Conservation (phyloP, 257 asterid species). For the Craterostigma plantagineum region DNA sequence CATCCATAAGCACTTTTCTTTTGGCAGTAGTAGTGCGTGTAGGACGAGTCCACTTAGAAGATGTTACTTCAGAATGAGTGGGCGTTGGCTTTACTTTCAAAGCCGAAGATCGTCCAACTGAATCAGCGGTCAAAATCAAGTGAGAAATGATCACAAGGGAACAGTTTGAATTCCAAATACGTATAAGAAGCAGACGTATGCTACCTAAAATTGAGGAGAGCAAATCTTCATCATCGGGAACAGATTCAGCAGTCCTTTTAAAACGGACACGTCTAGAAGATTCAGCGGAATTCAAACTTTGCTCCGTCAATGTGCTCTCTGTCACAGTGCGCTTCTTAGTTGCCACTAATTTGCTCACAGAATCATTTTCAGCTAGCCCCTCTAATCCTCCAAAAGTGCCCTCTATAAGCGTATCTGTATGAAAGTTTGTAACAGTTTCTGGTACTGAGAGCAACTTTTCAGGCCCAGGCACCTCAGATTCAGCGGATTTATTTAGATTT, state of each 20-base stretch:
- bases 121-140: conserved; percentile 9
- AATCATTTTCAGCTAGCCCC: conserved; percentile 40
- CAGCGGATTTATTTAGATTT: conserved; percentile 18
- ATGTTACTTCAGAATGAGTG: conserved; percentile 44
- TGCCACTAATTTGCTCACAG: conserved; percentile 45
- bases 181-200: conserved; percentile 4
- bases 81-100: conserved; percentile 82
- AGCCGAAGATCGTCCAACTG: conserved; percentile 71
- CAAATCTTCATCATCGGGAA: conserved; percentile 88
- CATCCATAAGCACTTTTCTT: conserved; percentile 85
- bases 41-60: conserved; percentile 48
- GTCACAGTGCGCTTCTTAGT: conserved; percentile 83
- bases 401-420: conserved; percentile 26
- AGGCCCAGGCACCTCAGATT: conserved; percentile 39
- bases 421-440: conserved; percentile 24
- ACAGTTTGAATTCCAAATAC: conserved; percentile 1
- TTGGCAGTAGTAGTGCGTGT: conserved; percentile 39
- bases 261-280: conserved; percentile 56
- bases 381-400: conserved; percentile 28
- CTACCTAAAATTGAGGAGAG: conserved; percentile 88
- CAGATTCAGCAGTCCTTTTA: conserved; percentile 42
- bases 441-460: conserved; percentile 57
- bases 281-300: conserved; percentile 68
- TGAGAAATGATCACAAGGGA: conserved; percentile 7
- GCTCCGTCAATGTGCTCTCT: conserved; percentile 81